A percentile compares a stretch with the other conserved stretches of the same genome.
Conservation (phyloP, 768 basidiomycete species). For the Lactifluus pinguis region DNA sequence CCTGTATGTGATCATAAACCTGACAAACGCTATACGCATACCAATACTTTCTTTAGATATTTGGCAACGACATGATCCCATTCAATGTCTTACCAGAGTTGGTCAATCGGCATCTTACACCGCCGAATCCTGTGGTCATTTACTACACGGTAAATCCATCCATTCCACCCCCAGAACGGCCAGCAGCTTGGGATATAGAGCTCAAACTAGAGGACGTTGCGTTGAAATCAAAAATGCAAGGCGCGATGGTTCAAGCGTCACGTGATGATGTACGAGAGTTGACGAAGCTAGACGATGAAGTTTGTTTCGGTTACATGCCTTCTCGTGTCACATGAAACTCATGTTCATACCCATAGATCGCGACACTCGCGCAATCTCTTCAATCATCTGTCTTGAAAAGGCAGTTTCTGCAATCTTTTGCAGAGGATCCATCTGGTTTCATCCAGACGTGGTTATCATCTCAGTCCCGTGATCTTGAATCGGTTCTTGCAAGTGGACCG, state of each 20-base stretch:
- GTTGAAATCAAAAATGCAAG: slow-evolving; percentile 62
- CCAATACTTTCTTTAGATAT: slow-evolving; percentile 39
- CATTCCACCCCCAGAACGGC: slow-evolving; percentile 49
- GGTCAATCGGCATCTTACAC: slow-evolving; percentile 67
- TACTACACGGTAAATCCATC: slow-evolving; percentile 66
- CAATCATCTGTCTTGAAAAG: slow-evolving; percentile 82
- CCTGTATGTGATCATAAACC: slow-evolving; percentile 34
- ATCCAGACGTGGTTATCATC: slow-evolving; percentile 88
- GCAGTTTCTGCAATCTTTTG: slow-evolving; percentile 78
- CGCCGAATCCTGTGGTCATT: slow-evolving; percentile 74
- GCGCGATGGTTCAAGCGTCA: slow-evolving; percentile 56
- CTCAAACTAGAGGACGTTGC: slow-evolving; percentile 76
- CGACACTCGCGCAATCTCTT: slow-evolving; percentile 74
- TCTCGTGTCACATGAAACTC: neutral
- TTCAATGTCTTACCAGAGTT: slow-evolving; percentile 82
- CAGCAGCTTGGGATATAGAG: slow-evolving; percentile 76
- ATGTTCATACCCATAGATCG: slow-evolving; percentile 42
- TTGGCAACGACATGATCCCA: slow-evolving; percentile 55
- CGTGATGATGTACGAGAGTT: slow-evolving; percentile 65
- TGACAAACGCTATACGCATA: neutral
- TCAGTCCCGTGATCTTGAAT: slow-evolving; percentile 86
- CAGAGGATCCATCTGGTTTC: slow-evolving; percentile 67
- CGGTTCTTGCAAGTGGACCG: slow-evolving; percentile 79
- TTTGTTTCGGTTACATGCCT: slow-evolving; percentile 24
- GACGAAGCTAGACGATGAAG: slow-evolving; percentile 80